A percentile compares a stretch with the other conserved stretches of the same genome.
These are phyloP conservation scores for Saturnispora halmiae DNA, from an alignment of 805 yeast genomes.

Conservation along the genomic window DNA sequence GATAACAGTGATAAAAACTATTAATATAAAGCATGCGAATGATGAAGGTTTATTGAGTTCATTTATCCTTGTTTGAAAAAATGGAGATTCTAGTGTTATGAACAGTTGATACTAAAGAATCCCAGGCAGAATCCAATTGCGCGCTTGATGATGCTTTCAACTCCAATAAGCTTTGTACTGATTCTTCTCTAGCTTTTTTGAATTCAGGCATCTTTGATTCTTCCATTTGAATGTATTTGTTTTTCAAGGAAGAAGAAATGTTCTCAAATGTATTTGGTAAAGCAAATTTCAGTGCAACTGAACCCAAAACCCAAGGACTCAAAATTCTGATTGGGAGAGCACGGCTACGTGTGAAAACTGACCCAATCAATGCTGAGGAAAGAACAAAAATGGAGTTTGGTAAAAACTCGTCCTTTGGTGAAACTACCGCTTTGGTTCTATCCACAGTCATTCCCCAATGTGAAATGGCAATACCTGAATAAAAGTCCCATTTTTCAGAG, in stretches of 20 bases:
- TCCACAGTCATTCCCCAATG: slow-evolving; percentile 30
- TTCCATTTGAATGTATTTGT: slow-evolving; percentile 21
- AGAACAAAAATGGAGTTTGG: slow-evolving; percentile 48
- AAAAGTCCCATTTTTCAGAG: slow-evolving; percentile 39
- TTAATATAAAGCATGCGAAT: no score
- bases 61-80: neutral
- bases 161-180: slow-evolving; percentile 2
- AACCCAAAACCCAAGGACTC: slow-evolving; percentile 43
- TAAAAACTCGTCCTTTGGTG: slow-evolving; percentile 50
- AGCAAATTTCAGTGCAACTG: slow-evolving; percentile 33
- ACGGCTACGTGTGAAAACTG: slow-evolving; percentile 42
- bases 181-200: slow-evolving; percentile 18
- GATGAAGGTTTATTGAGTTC: no score
- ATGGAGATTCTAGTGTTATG: slow-evolving; percentile 9
- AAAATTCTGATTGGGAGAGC: slow-evolving; percentile 41
- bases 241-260: slow-evolving; percentile 21
- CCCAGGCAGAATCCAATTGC: slow-evolving; percentile 8
- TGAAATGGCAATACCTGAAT: slow-evolving; percentile 37
- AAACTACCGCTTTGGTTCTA: slow-evolving; percentile 31
- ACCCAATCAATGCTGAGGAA: slow-evolving; percentile 48
- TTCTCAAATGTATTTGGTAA: slow-evolving; percentile 43
- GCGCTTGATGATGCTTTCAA: neutral
- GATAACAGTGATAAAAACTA: no score
- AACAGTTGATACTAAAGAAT: slow-evolving; percentile 11
- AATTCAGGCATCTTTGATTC: slow-evolving; percentile 33